Base-by-base conservation (phyloP, 768 basidiomycete genomes). In the Amanita inopinata region DNA sequence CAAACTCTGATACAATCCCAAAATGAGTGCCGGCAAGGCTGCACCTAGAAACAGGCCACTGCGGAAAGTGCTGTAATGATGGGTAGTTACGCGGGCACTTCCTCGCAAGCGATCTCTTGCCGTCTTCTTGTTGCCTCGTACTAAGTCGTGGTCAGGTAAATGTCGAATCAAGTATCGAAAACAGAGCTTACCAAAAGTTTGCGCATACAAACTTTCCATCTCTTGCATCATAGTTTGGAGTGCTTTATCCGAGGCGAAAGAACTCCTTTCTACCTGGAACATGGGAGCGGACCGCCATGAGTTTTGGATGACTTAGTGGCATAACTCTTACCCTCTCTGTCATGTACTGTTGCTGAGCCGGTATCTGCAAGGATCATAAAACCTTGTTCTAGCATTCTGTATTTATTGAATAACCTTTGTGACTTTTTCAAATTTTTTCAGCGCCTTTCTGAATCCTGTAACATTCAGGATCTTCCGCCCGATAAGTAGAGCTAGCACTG, bases 371-470 rank as follows among this genome's bases (percentile, higher is more conserved):
- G 5, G 7, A n/a, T 10, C 14, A 18, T 39, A 9, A 20, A 28
- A 22, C 12, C 7, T 3, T 18, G 35, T 32, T 7, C 17, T 32
- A 20, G 18, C 19, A 20, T 7, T 27, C 36, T 33, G 23, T 20
- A 3, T 11, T 15, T 8, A 1, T 22, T 18, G 3, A 46, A 56
- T 5, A 51, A 83, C 81, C 58, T 71, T 78, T 10, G 89, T 83
- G 3, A 73, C 62, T 56, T 88, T 92, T 54, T 83, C 84, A 48
- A 87, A 91, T 57, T 90, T 91, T 62, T 84, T 90, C 44, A 91
- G 56, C 0, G 80, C 80, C 56, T 91, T 91, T 19, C 85, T 70
- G 57, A 96, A 91, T 1, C 94, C 96, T 1, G 88, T 86, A 7
- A 91, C 60, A 58, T 99, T 98, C 30, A 97, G 61, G 33, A 84